These are phyloP conservation scores for Mycena maculata DNA, from an alignment of 768 basidiomycete genomes.

Conservation along the genomic window DNA sequence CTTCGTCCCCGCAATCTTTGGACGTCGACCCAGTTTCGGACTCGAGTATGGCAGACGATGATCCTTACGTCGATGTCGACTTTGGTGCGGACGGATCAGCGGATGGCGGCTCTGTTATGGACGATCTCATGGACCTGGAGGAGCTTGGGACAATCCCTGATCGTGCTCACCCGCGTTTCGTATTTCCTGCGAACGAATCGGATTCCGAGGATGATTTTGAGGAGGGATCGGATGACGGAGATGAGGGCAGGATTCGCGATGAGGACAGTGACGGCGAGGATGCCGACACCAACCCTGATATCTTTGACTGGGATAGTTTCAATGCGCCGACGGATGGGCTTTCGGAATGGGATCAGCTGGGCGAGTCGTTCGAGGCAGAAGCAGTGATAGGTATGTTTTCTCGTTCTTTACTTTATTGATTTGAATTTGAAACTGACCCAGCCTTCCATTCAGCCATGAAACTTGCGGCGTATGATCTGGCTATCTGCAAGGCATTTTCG, in stretches of 20 bases:
- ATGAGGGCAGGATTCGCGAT: background rate
- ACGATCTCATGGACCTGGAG: background rate
- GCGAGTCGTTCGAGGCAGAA: background rate
- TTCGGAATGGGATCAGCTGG: background rate
- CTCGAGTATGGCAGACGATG: no score
- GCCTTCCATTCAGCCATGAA: constrained; percentile 29
- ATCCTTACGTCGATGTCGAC: no score
- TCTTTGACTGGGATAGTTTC: background rate
- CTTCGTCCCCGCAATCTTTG: background rate
- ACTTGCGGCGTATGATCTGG: constrained; percentile 31
- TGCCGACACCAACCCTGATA: background rate
- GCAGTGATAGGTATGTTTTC: background rate
- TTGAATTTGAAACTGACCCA: background rate
- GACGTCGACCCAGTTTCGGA: background rate
- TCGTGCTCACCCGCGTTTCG: background rate
- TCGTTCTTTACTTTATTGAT: background rate
- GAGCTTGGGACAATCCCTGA: background rate
- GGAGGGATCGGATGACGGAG: background rate
- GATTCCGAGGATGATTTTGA: background rate
- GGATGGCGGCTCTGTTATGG: no score
- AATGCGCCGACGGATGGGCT: background rate
- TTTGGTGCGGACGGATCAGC: no score
- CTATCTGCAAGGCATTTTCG: constrained; percentile 36
- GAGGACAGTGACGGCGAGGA: background rate
- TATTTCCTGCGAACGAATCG: background rate